Conservation (phyloP, 2,329 filamentous ascomycete genomes). For the Exophiala mesophila region DNA sequence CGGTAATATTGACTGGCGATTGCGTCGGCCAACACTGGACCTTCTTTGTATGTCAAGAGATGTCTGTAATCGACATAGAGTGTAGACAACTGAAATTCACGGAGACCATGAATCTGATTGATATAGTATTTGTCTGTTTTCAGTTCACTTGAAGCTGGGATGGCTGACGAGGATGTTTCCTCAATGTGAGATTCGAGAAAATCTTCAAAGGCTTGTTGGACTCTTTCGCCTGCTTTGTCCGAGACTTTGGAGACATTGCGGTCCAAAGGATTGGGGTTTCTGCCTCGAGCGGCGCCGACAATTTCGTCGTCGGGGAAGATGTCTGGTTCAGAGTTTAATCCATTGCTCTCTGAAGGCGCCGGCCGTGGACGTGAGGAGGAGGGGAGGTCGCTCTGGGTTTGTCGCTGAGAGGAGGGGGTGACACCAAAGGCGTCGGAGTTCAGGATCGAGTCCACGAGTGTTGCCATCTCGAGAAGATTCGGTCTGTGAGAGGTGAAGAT, state of each 20-base stretch:
- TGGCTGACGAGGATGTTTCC: conserved; percentile 51
- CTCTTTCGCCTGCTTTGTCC: conserved; percentile 57
- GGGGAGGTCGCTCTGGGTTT: conserved; percentile 35
- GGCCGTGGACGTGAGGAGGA: conserved; percentile 54
- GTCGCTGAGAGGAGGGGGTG: conserved; percentile 33
- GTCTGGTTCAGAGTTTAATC: conserved; percentile 52
- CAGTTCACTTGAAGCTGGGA: conserved; percentile 50
- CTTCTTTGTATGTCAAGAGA: conserved; percentile 66
- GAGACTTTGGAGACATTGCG: conserved; percentile 55
- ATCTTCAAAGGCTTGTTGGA: conserved; percentile 59
- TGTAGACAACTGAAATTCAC: conserved; percentile 58
- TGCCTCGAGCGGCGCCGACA: conserved; percentile 47
- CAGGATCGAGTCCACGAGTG: conserved; percentile 47
- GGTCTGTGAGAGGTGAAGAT: neutral
- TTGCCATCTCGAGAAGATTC: conserved; percentile 42
- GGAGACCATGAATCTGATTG: conserved; percentile 60
- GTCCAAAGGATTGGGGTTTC: conserved; percentile 45
- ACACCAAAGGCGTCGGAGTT: conserved; percentile 41
- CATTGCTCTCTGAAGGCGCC: conserved; percentile 44
- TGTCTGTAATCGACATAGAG: conserved; percentile 70
- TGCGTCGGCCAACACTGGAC: conserved; percentile 67
- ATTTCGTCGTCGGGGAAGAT: conserved; percentile 59
- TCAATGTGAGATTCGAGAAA: conserved; percentile 59
- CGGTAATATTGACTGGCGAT: conserved; percentile 91
- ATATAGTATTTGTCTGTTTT: conserved; percentile 62